Base-by-base conservation (phyloP, 2,329 filamentous ascomycete genomes). In the Penicillium sp. region DNA sequence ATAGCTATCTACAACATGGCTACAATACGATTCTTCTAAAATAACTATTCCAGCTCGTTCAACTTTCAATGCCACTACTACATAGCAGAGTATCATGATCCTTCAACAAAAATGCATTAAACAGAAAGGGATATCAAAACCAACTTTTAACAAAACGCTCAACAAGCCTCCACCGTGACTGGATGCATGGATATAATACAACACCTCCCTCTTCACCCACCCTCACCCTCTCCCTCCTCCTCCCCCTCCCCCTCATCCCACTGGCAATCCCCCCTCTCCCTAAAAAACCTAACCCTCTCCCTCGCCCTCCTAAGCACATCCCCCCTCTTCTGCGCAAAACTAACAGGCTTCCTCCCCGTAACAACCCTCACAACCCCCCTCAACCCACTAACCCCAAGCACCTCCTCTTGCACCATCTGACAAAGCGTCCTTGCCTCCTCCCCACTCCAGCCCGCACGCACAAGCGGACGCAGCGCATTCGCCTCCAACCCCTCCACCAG, bases 401-500 rank as follows among this genome's bases (percentile, higher is more conserved):
- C 52, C 59, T 77, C 74, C 37, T 54, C 54, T 52, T 70, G 67
- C n/a, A 75, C 74, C 54, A 70, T 69, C 21, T 69, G 70, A 61
- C 72, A 76, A 7, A 76, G 59, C 36, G 72, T 68, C 42, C 63
- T 62, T 9, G 73, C 74, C 16, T 65, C 64, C 3, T 71, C 70
- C 21, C 61, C 58, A 5, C 63, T 68, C 66, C 2, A 63, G 62
- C 11, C 60, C 63, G 16, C 62, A 62, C 3, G 29, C 4, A 7
- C 77, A 39, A 77, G 51, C 9, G 67, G 63, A 7, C 75, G 65
- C 47, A 77, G 54, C 42, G 70, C 70, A 33, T 63, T 58, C 3
- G 74, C 73, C 56, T 77, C 75, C 14, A 77, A 51, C 0, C 74
- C 71, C 56, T 77, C 75, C 14, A 77, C 55, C 19, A 71, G 54